phyloP scores from a whole-genome alignment of 1,284 basidiomycete genomes.

The Blastosporella zonata region DNA sequence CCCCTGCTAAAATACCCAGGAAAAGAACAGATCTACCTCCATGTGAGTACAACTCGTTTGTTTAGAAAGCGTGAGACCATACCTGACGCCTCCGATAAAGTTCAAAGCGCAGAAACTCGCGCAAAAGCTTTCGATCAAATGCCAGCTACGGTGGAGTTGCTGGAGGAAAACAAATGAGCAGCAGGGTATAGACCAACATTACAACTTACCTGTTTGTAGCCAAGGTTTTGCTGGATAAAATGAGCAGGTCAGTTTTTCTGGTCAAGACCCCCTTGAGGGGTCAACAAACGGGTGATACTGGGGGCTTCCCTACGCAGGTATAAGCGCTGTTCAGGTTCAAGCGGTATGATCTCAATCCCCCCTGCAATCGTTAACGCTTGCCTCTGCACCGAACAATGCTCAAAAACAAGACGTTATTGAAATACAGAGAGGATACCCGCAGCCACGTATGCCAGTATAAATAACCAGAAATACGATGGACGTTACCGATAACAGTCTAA shows the following conservation, averaged over 20 bases:
- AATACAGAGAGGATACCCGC: constrained; percentile 71
- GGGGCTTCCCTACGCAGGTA: constrained; percentile 94
- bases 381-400: constrained; percentile 14
- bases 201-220: constrained; percentile 71
- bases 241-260: constrained; percentile 47
- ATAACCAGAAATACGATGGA: constrained; percentile 49
- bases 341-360: constrained; percentile 91
- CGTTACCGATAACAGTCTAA: constrained; percentile 63
- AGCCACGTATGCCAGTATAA: constrained; percentile 66
- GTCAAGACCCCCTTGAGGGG: constrained; percentile 37
- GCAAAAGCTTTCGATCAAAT: constrained; percentile 76
- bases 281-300: constrained; percentile 50
- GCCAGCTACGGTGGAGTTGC: constrained; percentile 83
- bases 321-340: constrained; percentile 93
- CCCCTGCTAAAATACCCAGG: constrained; percentile 78
- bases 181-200: constrained; percentile 1
- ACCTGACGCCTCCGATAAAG: constrained; percentile 84
- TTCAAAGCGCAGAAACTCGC: constrained; percentile 83
- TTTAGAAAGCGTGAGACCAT: constrained; percentile 9
- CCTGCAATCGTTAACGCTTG: constrained; percentile 28
- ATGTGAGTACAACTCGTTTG: not conserved
- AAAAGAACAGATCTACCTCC: constrained; percentile 66
- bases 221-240: constrained; percentile 61
- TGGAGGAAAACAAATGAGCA: constrained; percentile 27
- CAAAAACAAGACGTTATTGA: constrained; percentile 24